These are phyloP conservation scores for Venturia nashicola DNA, from an alignment of 2,329 filamentous ascomycete species.

Conservation along the genomic window DNA sequence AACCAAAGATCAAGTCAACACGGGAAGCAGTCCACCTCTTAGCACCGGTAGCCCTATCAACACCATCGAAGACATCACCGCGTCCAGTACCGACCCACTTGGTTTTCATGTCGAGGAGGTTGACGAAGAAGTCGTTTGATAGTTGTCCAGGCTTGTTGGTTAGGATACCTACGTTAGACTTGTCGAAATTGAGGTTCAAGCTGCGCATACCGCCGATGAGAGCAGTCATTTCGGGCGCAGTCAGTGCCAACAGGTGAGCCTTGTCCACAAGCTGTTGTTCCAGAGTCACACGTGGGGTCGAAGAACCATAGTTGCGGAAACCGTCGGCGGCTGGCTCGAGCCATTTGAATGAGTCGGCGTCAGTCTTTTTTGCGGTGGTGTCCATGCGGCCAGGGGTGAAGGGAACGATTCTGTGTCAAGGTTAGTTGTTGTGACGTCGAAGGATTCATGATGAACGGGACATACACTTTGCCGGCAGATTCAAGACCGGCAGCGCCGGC, in stretches of 20 bases:
- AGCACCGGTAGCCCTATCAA: conserved; percentile 50
- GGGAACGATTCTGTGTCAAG: conserved; percentile 18
- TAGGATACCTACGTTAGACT: conserved; percentile 53
- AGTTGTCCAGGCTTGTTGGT: conserved; percentile 55
- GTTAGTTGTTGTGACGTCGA: neutral
- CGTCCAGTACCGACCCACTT: conserved; percentile 46
- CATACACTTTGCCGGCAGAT: conserved; percentile 51
- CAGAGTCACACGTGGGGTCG: conserved; percentile 45
- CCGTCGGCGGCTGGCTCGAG: conserved; percentile 60
- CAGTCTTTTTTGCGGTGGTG: conserved; percentile 60
- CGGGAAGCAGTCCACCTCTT: conserved; percentile 60
- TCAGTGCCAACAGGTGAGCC: conserved; percentile 57
- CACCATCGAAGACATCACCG: conserved; percentile 50
- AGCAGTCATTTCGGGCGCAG: conserved; percentile 57
- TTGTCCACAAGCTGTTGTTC: conserved; percentile 62
- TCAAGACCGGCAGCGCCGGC: conserved; percentile 60
- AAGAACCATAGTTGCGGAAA: conserved; percentile 67
- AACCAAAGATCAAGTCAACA: conserved; percentile 57
- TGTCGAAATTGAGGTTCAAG: conserved; percentile 59
- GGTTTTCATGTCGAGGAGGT: conserved; percentile 56
- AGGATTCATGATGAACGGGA: conserved; percentile 19
- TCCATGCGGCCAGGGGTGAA: conserved; percentile 64
- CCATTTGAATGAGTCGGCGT: conserved; percentile 48
- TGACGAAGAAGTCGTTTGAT: conserved; percentile 73
- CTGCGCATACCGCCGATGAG: conserved; percentile 60